phyloP scores from a whole-genome alignment of 108 stramenopile species.

The Aurantiochytrium sp. region DNA sequence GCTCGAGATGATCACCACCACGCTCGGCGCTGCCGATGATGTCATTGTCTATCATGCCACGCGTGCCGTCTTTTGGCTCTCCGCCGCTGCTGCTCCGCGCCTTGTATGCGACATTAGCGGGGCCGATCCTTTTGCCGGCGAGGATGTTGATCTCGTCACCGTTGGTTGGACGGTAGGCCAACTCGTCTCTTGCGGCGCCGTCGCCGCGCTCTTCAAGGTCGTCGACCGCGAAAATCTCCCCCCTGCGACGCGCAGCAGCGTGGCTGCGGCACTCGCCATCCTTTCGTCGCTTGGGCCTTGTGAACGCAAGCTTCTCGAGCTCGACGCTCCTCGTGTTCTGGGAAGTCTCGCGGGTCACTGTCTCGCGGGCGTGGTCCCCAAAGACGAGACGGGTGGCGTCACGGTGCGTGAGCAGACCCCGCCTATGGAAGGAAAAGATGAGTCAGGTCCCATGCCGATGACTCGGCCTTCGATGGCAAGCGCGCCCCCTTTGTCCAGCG shows the following conservation, averaged over 20 bases:
- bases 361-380: background rate
- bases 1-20: background rate
- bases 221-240: background rate
- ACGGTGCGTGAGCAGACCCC: too few species aligned
- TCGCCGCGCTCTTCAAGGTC: background rate
- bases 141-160: background rate
- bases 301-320: background rate
- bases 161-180: background rate
- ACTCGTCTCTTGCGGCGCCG: background rate
- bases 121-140: background rate
- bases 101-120: background rate
- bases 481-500: background rate
- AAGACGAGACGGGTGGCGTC: background rate
- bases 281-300: background rate
- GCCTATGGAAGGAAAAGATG: too few species aligned
- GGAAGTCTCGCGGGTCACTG: background rate
- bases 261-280: background rate
- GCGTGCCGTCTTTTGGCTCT: background rate
- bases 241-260: background rate
- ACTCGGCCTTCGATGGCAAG: too few species aligned
- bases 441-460: too few species aligned
- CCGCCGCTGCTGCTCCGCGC: background rate
- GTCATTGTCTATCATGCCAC: background rate
- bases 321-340: background rate
- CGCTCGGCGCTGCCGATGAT: background rate